Percentiles rank a stretch among this genome's conserved stretches.
These are phyloP conservation scores for Apiotrichum siamense DNA, from an alignment of 1,284 basidiomycete species.

Conservation along the genomic window DNA sequence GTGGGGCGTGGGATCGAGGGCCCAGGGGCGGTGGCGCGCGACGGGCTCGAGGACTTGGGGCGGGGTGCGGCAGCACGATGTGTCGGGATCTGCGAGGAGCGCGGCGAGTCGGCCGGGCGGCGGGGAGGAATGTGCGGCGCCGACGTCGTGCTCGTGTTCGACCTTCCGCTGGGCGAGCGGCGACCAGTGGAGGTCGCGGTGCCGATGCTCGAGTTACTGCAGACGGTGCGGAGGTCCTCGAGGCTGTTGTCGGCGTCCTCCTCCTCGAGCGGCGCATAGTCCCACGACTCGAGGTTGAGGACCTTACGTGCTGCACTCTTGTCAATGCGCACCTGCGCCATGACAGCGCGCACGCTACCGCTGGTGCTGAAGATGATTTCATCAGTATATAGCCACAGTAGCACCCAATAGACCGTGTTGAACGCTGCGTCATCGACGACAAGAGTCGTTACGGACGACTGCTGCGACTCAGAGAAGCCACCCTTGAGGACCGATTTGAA, in stretches of 20 bases:
- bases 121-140: not conserved
- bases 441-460: constrained; percentile 48
- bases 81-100: no score
- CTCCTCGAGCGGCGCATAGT: constrained; percentile 5
- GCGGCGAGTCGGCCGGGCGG: not conserved
- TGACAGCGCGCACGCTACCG: constrained; percentile 48
- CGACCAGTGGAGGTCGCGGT: constrained; percentile 6
- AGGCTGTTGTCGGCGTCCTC: constrained; percentile 2
- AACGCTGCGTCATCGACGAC: constrained; percentile 76
- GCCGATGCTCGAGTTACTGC: constrained; percentile 20
- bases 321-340: constrained; percentile 24
- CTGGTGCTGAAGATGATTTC: constrained; percentile 48
- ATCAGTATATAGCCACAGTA: constrained; percentile 64
- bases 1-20: not conserved
- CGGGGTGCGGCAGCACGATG: no score
- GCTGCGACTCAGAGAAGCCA: constrained; percentile 59
- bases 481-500: constrained; percentile 72
- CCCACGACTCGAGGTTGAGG: constrained; percentile 15
- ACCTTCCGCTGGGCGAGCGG: not conserved
- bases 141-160: not conserved
- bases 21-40: not conserved
- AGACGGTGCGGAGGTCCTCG: constrained; percentile 17
- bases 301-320: constrained; percentile 6
- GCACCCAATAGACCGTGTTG: constrained; percentile 72
- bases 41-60: not conserved